A percentile compares a stretch with the other conserved stretches of the same genome.
These are phyloP conservation scores for Penicillium sclerotiorum DNA, from an alignment of 2,329 filamentous ascomycete species.

Conservation along the genomic window DNA sequence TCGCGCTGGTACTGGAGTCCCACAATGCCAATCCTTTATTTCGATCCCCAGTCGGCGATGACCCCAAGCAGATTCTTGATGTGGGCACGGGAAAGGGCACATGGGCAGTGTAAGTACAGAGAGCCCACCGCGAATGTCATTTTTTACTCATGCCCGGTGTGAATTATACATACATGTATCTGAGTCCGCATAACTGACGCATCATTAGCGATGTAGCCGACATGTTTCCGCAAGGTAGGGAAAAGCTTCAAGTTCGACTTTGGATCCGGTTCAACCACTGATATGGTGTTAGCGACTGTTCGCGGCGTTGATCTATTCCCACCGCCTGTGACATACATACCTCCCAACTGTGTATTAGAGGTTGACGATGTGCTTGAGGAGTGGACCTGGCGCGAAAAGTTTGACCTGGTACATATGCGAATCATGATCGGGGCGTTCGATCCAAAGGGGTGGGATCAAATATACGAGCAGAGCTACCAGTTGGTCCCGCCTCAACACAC, in stretches of 20 bases:
- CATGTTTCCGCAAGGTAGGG: conserved; percentile 21
- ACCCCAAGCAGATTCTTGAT: conserved; percentile 14
- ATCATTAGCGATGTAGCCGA: conserved; percentile 21
- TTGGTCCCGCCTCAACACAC: not conserved
- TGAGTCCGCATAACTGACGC: not conserved
- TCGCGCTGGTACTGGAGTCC: conserved; percentile 15
- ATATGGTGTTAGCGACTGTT: conserved; percentile 13
- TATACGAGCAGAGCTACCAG: conserved; percentile 23
- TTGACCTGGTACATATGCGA: conserved; percentile 31
- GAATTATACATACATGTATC: too few species aligned
- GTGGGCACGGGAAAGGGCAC: conserved; percentile 18
- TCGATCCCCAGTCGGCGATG: conserved; percentile 9
- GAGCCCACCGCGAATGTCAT: not conserved
- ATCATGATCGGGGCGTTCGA: conserved; percentile 20
- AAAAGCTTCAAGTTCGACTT: not conserved
- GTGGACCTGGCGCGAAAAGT: conserved; percentile 27
- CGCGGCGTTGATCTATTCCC: conserved; percentile 31
- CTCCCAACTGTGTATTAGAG: conserved; percentile 33
- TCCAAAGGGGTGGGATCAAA: conserved; percentile 16
- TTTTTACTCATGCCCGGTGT: not conserved
- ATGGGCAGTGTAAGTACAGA: conserved; percentile 20
- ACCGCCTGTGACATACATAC: conserved; percentile 25
- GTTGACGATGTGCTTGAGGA: conserved; percentile 28
- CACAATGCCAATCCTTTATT: conserved; percentile 17
- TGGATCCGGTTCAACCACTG: not conserved